These are phyloP conservation scores for Wickerhamiella cacticola DNA, from an alignment of 805 yeast genomes.

Conservation along the genomic window DNA sequence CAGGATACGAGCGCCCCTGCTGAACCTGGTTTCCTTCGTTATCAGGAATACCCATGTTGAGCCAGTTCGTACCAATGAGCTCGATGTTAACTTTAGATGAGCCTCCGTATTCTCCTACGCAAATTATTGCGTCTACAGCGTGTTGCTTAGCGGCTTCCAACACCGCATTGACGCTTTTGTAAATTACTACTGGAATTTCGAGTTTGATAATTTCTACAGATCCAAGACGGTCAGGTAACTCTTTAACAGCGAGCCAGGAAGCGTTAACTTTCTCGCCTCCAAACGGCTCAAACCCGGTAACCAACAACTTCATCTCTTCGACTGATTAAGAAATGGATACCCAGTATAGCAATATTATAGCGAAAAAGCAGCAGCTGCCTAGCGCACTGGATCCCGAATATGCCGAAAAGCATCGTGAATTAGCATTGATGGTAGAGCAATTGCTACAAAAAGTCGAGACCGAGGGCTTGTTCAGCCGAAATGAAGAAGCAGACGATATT, in stretches of 20 bases:
- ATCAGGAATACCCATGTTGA: slow-evolving; percentile 16
- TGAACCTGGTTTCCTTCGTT: slow-evolving; percentile 14
- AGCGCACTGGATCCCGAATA: slow-evolving; percentile 2
- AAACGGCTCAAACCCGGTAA: slow-evolving; percentile 20
- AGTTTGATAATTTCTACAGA: slow-evolving; percentile 4
- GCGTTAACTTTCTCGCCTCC: slow-evolving; percentile 18
- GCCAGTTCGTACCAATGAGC: slow-evolving; percentile 18
- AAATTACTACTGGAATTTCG: slow-evolving; percentile 17
- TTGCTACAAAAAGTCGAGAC: slow-evolving; percentile 28
- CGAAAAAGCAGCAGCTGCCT: neutral
- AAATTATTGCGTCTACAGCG: slow-evolving; percentile 15
- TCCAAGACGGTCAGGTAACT: slow-evolving; percentile 12
- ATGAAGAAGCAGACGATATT: slow-evolving; percentile 61
- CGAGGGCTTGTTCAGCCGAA: slow-evolving; percentile 54
- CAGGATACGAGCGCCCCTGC: slow-evolving; percentile 5
- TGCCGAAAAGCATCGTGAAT: neutral
- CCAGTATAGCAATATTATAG: neutral
- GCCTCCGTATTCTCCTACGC: slow-evolving; percentile 20
- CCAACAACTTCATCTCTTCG: slow-evolving; percentile 14
- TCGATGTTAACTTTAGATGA: slow-evolving; percentile 14
- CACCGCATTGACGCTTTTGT: slow-evolving; percentile 12
- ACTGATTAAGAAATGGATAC: neutral
- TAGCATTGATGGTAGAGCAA: neutral
- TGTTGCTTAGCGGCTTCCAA: slow-evolving; percentile 11
- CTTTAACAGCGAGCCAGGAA: slow-evolving; percentile 17